Evolutionary conservation across 352 stramenopile species (phyloP).

Genomic region (Peronosclerospora sorghi): DNA sequence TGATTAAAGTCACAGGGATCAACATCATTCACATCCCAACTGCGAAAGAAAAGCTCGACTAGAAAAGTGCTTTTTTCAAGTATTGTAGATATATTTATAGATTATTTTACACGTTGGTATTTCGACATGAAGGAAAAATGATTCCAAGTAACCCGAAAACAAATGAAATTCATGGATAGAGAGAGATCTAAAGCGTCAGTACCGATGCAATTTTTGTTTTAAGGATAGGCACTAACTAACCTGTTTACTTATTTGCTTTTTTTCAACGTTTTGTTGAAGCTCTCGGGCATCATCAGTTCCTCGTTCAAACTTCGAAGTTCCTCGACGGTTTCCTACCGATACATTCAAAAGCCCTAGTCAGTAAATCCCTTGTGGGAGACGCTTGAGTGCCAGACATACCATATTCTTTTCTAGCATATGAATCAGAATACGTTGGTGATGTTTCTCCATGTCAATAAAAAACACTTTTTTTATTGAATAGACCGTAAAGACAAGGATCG

Average conservation of each 20-base stretch:
- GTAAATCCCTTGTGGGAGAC: background rate
- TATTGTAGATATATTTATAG: too few relatives aligned
- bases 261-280: conserved; percentile 2
- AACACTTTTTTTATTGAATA: conserved; percentile 42
- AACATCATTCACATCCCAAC: conserved; percentile 83
- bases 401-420: conserved; percentile 48
- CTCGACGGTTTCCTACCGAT: conserved; percentile 17
- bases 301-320: conserved; percentile 15
- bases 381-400: conserved; percentile 7
- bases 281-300: conserved; percentile 15
- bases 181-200: too few relatives aligned
- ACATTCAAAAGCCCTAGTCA: conserved; percentile 1
- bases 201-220: too few relatives aligned
- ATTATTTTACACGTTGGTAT: too few relatives aligned
- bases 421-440: conserved; percentile 30
- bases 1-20: conserved; percentile 74
- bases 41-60: conserved; percentile 79
- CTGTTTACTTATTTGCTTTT: conserved; percentile 3
- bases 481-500: conserved; percentile 29
- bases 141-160: too few relatives aligned
- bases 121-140: too few relatives aligned
- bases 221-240: too few relatives aligned
- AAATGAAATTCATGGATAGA: too few relatives aligned
- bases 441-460: conserved; percentile 50
- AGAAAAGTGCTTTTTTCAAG: background rate